Conservation (phyloP, 805 yeast genomes). For the Pichia thaimueangensis region DNA sequence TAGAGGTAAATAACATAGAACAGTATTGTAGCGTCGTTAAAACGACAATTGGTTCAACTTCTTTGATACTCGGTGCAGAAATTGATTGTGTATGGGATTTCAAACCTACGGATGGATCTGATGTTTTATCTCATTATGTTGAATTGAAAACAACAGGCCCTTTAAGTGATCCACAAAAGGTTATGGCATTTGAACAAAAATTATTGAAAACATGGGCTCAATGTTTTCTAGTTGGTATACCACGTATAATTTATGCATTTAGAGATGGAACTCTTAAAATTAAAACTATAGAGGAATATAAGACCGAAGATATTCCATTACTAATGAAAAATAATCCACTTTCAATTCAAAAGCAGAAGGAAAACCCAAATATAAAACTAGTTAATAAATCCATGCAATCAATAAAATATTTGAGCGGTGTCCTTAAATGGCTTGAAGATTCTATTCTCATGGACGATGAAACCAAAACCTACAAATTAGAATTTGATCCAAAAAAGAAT, state of each 20-base stretch:
- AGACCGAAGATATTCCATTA: constrained; percentile 74
- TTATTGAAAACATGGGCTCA: constrained; percentile 87
- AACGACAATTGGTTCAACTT: constrained; percentile 74
- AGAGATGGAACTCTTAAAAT: constrained; percentile 67
- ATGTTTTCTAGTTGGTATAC: constrained; percentile 80
- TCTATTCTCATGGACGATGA: constrained; percentile 47
- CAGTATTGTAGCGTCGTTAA: constrained; percentile 78
- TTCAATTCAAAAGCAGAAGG: constrained; percentile 22
- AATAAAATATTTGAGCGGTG: constrained; percentile 80
- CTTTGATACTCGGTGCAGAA: constrained; percentile 76
- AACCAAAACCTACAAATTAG: constrained; percentile 44
- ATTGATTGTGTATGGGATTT: constrained; percentile 88
- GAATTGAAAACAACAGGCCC: constrained; percentile 72
- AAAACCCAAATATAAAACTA: constrained; percentile 33
- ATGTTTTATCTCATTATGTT: constrained; percentile 65
- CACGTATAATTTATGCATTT: constrained; percentile 78
- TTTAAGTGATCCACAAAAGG: constrained; percentile 50
- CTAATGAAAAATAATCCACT: constrained; percentile 48
- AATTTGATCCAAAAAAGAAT: constrained; percentile 46
- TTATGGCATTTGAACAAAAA: constrained; percentile 66
- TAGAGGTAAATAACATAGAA: constrained; percentile 60
- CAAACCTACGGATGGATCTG: constrained; percentile 42
- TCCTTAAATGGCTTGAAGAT: constrained; percentile 67
- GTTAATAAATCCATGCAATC: constrained; percentile 68
- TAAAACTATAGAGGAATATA: constrained; percentile 63